phyloP scores from a whole-genome alignment of 805 yeast genomes.

The Cyberlindnera subsufficiens region DNA sequence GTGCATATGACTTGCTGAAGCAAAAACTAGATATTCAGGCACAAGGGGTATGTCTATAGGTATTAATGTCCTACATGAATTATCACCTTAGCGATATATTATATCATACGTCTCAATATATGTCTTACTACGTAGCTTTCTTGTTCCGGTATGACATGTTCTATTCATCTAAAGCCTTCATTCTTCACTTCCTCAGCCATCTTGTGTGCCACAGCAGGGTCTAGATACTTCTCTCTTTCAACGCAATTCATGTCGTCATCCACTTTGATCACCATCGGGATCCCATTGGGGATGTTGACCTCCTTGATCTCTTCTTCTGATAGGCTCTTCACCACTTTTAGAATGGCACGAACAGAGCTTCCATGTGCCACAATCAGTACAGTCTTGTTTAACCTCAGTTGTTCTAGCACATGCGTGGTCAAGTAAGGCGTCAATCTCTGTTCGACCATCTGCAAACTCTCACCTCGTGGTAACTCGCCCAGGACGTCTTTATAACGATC shows the following conservation, averaged over 20 bases:
- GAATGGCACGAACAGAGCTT: conserved; percentile 69
- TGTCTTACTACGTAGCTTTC: neutral
- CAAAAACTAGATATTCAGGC: too few relatives aligned
- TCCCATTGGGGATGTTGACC: conserved; percentile 78
- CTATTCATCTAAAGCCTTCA: conserved; percentile 46
- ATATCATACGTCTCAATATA: too few relatives aligned
- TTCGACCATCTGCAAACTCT: conserved; percentile 68
- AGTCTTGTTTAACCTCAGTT: conserved; percentile 46
- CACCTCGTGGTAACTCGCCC: conserved; percentile 58
- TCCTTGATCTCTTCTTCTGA: conserved; percentile 65
- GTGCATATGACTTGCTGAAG: too few relatives aligned
- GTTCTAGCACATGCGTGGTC: conserved; percentile 43
- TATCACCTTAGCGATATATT: too few relatives aligned
- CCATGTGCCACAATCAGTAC: conserved; percentile 78
- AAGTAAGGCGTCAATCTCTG: conserved; percentile 57
- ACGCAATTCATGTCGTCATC: conserved; percentile 44
- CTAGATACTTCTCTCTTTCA: conserved; percentile 61
- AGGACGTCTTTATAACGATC: conserved; percentile 31
- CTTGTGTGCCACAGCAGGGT: conserved; percentile 72
- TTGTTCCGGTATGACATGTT: neutral
- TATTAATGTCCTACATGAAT: too few relatives aligned
- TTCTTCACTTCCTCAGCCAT: conserved; percentile 78
- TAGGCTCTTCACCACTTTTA: conserved; percentile 61
- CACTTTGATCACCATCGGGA: conserved; percentile 66
- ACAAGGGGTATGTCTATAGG: too few relatives aligned